Evolutionary conservation across 371 early-diverging fungal species (phyloP), one percentile per base, ranked within the genome.

Genomic region (Zopfochytrium polystomum): DNA sequence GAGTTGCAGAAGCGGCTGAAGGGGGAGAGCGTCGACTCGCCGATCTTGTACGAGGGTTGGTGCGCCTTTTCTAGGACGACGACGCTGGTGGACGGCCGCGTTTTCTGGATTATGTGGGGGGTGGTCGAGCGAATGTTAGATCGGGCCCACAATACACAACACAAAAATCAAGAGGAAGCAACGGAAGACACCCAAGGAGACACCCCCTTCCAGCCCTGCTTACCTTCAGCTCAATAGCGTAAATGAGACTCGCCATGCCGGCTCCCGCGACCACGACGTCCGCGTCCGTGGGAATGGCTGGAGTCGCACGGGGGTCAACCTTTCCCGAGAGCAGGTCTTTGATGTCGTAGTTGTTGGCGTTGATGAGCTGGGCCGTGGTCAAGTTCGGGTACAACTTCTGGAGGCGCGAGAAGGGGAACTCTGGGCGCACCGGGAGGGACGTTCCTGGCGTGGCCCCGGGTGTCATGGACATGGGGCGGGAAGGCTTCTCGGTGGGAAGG

Each of bases 221-320:
- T 33, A 53, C 55, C 62, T 62, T 62, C 3, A 54, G 22, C 5
- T 47, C 23, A 20, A 62, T 53, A 27, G 62, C 62, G 42, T 54
- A 62, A 18, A 62, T 23, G 20, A 62, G 55, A 3, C 62, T 55
- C 20, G 53, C 46, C 29, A 62, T 47, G n/a, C 62, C 62, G 22
- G 62, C 62, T 18, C 62, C 62, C 32, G 33, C 38, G 26, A 62
- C 62, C 13, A 62, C 62, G 11, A 33, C 62, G 32, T 62, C 62
- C 13, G 62, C 62, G 3, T 52, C 20, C 26, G 11, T 43, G 3
- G 62, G 62, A 23, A 62, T 48, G 2, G 2, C 34, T 26, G 44
- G 33, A n/a, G 42, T 7, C 2, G 45, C 43, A 34, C 9, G 22
- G 5, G 51, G 23, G 45, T 42, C 62, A 29, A 47, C 46, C 5